These are phyloP conservation scores for Aureobasidium subglaciale DNA, from an alignment of 2,329 filamentous ascomycete genomes.

Conservation along the genomic window DNA sequence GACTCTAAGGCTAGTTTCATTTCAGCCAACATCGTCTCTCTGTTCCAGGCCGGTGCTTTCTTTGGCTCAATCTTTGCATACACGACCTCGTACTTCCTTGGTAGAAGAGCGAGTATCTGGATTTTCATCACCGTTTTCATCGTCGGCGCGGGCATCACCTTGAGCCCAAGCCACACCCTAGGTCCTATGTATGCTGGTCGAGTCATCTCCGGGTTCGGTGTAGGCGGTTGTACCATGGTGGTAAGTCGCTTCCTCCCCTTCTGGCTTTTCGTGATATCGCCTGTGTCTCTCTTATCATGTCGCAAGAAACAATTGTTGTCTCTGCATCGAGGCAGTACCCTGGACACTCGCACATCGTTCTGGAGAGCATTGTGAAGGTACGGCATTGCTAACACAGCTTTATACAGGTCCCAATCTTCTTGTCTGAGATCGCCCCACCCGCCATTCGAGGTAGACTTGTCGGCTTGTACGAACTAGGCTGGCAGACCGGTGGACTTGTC, in stretches of 20 bases:
- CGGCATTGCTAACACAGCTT: neutral
- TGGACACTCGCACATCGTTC: no score
- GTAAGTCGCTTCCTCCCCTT: slow-evolving; percentile 20
- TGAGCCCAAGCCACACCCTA: slow-evolving; percentile 56
- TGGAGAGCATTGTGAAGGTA: neutral
- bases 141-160: slow-evolving; percentile 64
- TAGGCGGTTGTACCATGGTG: slow-evolving; percentile 50
- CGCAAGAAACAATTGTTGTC: no score
- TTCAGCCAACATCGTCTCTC: slow-evolving; percentile 69
- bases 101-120: slow-evolving; percentile 59
- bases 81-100: slow-evolving; percentile 57
- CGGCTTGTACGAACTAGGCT: slow-evolving; percentile 51
- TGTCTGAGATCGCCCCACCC: slow-evolving; percentile 50
- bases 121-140: slow-evolving; percentile 58
- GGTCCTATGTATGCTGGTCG: slow-evolving; percentile 52
- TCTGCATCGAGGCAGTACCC: no score
- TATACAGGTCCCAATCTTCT: slow-evolving; percentile 47
- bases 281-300: no score
- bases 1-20: slow-evolving; percentile 48
- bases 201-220: slow-evolving; percentile 51
- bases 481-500: slow-evolving; percentile 47
- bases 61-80: slow-evolving; percentile 68
- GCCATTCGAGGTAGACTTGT: slow-evolving; percentile 54
- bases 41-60: slow-evolving; percentile 78
- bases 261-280: no score